Base-by-base conservation (phyloP, 1,284 basidiomycete genomes). In the Apiotrichum laibachii region DNA sequence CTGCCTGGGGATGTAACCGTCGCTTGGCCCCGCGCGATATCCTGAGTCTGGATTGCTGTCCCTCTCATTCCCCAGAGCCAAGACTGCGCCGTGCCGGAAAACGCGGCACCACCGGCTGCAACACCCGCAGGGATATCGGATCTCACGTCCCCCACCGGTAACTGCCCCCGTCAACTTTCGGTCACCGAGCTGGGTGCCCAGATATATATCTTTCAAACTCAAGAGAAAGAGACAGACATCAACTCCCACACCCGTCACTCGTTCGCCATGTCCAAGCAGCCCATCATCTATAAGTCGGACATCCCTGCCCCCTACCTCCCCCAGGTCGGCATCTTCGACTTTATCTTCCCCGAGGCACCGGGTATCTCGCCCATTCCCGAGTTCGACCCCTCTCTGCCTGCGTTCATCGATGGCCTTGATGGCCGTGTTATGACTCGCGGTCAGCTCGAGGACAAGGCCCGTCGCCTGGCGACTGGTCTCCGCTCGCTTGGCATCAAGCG, bases 391-490 rank as follows among this genome's bases (percentile, higher is more conserved):
- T 55, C 62, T 26, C 59, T 74, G 3, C 81, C 82, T 11, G 87
- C 87, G 0, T 88, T 85, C 71, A 81, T 89, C 56, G 88, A 90
- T 66, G 85, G 85, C 0, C 72, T 77, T 2, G 83, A 86, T 0
- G 86, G 84, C 0, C 75, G 80, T 0, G 79, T 80, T 2, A 65
- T 90, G 33, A 82, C 86, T 0, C 82, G 88, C 18, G 82, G 69
- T 0, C 80, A 84, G 37, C 73, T 88, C 33, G 82, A 82, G 37
- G 72, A 81, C 19, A 75, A 85, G 19, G 81, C 86, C 0, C 78
- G 87, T 16, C 78, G 82, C 5, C 76, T 89, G 16, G 86, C 76
- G 0, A 79, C 81, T 64, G 85, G 85, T 0, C 70, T 88, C 21
- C 80, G 59, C 43, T 44, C 40, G 37, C 50, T 64, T 26, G 67